A percentile compares a stretch with the other conserved stretches of the same genome.
phyloP scores from a whole-genome alignment of 1,284 basidiomycete species.

The Naganishia albida region DNA sequence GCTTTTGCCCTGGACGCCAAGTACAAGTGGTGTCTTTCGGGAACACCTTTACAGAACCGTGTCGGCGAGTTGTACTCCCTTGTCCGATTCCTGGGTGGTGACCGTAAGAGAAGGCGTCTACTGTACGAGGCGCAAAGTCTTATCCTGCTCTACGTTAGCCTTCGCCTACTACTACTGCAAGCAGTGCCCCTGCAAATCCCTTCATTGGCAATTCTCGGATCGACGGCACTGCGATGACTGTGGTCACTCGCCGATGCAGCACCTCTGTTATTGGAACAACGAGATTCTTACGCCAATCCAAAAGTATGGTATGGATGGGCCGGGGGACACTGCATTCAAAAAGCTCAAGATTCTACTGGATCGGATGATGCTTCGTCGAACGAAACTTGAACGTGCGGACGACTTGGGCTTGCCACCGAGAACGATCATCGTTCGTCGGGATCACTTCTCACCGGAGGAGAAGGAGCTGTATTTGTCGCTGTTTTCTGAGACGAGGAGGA shows the following conservation, averaged over 20 bases:
- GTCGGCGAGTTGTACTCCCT: conserved; percentile 98
- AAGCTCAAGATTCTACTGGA: conserved; percentile 86
- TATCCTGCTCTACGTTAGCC: conserved; percentile 28
- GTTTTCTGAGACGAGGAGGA: conserved; percentile 88
- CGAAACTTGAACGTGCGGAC: conserved; percentile 86
- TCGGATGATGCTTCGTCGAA: conserved; percentile 84
- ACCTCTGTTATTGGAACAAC: conserved; percentile 72
- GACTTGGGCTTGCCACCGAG: conserved; percentile 96
- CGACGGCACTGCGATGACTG: conserved; percentile 84
- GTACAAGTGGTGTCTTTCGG: conserved; percentile 93
- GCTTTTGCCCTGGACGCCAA: conserved; percentile 82
- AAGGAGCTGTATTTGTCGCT: conserved; percentile 92
- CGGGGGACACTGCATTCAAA: conserved; percentile 79
- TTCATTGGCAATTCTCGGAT: conserved; percentile 71
- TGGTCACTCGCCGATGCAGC: conserved; percentile 91
- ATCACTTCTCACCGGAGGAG: conserved; percentile 95
- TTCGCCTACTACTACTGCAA: conserved; percentile 84
- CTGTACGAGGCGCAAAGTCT: not conserved
- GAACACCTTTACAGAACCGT: conserved; percentile 95
- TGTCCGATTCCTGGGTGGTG: conserved; percentile 82
- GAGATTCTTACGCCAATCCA: conserved; percentile 94
- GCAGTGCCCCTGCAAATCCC: conserved; percentile 61
- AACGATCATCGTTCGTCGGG: conserved; percentile 82
- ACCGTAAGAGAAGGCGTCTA: conserved; percentile 55
- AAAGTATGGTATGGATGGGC: conserved; percentile 64